These are phyloP conservation scores for Fagopyrum homotropicum DNA, from an alignment of 148 eudicot genomes.

Conservation along the genomic window DNA sequence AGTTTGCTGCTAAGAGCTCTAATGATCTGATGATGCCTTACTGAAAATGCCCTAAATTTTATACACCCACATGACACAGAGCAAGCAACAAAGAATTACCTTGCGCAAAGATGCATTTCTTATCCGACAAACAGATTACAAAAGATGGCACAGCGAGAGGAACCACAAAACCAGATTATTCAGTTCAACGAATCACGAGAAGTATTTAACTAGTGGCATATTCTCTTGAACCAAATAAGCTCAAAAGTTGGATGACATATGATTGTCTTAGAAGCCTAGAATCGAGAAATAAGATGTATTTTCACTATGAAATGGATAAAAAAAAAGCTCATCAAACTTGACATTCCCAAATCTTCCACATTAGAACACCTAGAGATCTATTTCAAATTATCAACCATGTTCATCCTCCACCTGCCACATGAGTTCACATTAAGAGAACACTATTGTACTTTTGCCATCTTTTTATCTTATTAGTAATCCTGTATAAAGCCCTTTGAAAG, in stretches of 20 bases:
- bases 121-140: background rate
- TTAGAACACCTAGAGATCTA: background rate
- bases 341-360: background rate
- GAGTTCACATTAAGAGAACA: background rate
- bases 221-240: background rate
- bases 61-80: too few relatives aligned
- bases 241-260: background rate
- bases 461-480: background rate
- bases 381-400: background rate
- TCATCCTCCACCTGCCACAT: background rate
- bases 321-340: background rate
- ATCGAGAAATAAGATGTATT: background rate
- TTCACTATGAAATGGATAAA: background rate
- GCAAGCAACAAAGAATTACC: background rate
- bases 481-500: background rate
- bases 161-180: background rate
- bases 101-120: background rate
- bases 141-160: background rate
- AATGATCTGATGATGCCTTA: too few relatives aligned
- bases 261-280: background rate
- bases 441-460: background rate
- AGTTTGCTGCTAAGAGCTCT: too few relatives aligned
- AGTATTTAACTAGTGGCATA: background rate
- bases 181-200: background rate
- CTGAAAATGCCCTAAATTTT: too few relatives aligned